Evolutionary conservation across 108 stramenopile species (phyloP).

Genomic region (Nitzschia putrida): DNA sequence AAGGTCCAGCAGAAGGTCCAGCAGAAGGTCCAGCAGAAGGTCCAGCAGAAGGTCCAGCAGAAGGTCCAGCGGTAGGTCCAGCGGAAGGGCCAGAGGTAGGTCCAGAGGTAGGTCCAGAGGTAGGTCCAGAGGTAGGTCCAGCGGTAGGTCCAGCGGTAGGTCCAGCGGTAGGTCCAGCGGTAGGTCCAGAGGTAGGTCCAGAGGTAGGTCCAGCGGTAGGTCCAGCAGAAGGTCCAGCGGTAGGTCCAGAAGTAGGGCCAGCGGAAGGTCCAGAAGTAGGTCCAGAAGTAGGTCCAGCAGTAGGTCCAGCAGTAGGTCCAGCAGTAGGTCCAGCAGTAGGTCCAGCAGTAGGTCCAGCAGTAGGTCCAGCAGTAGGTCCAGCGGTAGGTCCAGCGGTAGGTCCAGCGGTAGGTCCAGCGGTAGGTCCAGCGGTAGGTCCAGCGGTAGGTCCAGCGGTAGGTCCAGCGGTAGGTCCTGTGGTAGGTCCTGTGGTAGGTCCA

Average conservation of each 20-base stretch:
- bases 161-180: no score
- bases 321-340: conserved; percentile 19
- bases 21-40: conserved; percentile 14
- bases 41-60: conserved; percentile 1
- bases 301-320: conserved; percentile 15
- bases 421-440: conserved; percentile 24
- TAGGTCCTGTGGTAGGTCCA: conserved; percentile 11
- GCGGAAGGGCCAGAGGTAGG: not conserved
- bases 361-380: conserved; percentile 21
- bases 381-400: conserved; percentile 16
- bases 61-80: not conserved
- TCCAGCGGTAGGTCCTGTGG: not conserved
- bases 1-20: conserved; percentile 3
- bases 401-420: conserved; percentile 14
- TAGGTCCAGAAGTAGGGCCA: no score
- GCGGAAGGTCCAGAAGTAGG: no score
- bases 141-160: no score
- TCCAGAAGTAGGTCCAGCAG: no score
- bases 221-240: no score
- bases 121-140: no score
- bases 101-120: no score
- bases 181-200: not conserved
- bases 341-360: conserved; percentile 14
- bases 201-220: conserved; percentile 2
- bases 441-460: conserved; percentile 5